Base-by-base conservation (phyloP, 116 monocot species). In the Trichopus zeylanicus region DNA sequence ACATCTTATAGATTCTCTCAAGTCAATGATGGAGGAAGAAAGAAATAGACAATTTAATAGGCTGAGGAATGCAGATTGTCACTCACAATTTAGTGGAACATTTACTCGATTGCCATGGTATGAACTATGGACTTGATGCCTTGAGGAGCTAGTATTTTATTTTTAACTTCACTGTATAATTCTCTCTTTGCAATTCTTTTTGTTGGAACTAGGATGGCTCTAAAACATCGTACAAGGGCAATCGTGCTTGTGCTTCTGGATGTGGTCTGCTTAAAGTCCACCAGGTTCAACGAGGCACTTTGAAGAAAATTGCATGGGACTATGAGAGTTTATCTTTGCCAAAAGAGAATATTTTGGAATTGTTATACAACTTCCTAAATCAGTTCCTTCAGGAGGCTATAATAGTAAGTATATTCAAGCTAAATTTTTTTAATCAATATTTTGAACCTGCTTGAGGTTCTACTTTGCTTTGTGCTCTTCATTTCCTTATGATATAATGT, bases 241-340 rank as follows among this genome's bases (percentile, higher is more conserved):
- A 98, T 70, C 97, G 84, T 49, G 63, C 64, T 62, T 58, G 69
- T 57, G 74, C 73, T n/a, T n/a, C n/a, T 60, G 70, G 56, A 48
- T 70, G 76, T 55, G 58, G 54, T 23, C 60, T 88, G 38, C 35
- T 75, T 30, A 84, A 91, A 77, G 59, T 65, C 46, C 84, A 75
- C 12, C 73, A 82, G 30, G 65, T 72, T 55, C 79, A 70, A 73
- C 71, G 85, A 31, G 97, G 97, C 42, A 84, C 81, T 16, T 11
- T 81, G 53, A 91, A 98, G 73, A 91, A 68, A 71, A 78, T 81
- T 64, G 87, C 76, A 30, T 91, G 75, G 79, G 97, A 98, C 46
- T 57, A 72, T 48, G 77, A 60, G 26, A 70, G 28, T 46, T 56
- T 78, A 26, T 46, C 69, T 34, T 51, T 61, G 32, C 63, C 76